Evolutionary conservation across 2,329 filamentous ascomycete genomes (phyloP).

Genomic region (Aureobasidium pullulans): DNA sequence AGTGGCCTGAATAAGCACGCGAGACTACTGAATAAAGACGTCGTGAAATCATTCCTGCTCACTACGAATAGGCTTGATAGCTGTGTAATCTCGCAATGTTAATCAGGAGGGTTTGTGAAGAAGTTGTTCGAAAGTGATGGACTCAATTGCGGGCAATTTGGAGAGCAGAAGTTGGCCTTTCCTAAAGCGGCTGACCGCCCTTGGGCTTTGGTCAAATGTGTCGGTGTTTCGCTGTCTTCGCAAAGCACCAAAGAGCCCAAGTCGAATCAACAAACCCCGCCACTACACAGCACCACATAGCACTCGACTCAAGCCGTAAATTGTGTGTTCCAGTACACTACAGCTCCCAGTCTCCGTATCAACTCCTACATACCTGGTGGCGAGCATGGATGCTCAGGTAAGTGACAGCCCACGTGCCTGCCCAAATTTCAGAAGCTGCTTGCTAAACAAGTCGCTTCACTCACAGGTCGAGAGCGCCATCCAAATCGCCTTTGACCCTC

Average conservation of each 20-base stretch:
- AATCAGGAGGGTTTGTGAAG: neutral
- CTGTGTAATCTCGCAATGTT: too few relatives aligned
- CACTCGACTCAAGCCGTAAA: neutral
- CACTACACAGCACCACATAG: neutral
- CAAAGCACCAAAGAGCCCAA: neutral
- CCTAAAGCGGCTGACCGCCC: neutral
- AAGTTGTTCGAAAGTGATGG: neutral
- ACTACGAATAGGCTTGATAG: too few relatives aligned
- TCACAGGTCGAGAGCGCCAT: constrained; percentile 88
- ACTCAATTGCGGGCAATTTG: neutral
- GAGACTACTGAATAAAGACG: too few relatives aligned
- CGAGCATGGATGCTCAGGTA: constrained; percentile 17
- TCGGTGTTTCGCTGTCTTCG: too few relatives aligned
- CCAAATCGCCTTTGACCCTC: constrained; percentile 81
- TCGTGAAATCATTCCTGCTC: too few relatives aligned
- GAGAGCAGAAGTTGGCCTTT: neutral
- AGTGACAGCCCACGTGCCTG: neutral
- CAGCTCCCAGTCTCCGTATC: neutral
- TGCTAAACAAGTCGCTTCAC: neutral
- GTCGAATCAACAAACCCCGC: constrained; percentile 7
- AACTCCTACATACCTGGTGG: neutral
- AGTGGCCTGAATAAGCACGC: too few relatives aligned
- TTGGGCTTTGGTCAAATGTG: neutral
- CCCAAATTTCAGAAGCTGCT: neutral
- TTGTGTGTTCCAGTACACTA: constrained; percentile 4